These are phyloP conservation scores for Aspergillus cavernicola DNA, from an alignment of 495 filamentous ascomycete genomes.

Conservation along the genomic window DNA sequence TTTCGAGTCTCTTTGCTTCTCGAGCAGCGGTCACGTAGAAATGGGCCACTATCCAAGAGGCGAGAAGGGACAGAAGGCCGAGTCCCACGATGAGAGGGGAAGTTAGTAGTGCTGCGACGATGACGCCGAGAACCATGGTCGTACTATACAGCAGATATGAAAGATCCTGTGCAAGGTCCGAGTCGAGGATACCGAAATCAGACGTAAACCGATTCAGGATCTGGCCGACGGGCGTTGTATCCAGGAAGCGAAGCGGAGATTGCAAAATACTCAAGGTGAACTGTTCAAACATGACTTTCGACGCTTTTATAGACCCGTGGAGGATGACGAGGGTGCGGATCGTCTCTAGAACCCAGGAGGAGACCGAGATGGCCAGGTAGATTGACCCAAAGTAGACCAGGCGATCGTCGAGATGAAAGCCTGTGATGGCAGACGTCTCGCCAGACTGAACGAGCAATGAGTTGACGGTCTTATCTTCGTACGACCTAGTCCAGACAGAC, in stretches of 20 bases:
- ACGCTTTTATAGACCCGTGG: conserved; percentile 43
- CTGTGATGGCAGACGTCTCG: too few relatives aligned
- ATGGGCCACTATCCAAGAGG: conserved; percentile 38
- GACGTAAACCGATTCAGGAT: conserved; percentile 78
- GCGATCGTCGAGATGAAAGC: conserved; percentile 8
- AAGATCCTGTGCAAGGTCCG: conserved; percentile 56
- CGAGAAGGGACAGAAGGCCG: neutral
- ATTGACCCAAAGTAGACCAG: conserved; percentile 63
- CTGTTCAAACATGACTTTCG: conserved; percentile 59
- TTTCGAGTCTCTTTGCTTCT: conserved; percentile 73
- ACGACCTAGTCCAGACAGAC: conserved; percentile 57
- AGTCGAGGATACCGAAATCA: conserved; percentile 72
- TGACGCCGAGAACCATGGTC: conserved; percentile 28
- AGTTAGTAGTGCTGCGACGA: conserved; percentile 31
- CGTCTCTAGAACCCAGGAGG: conserved; percentile 53
- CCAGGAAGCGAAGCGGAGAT: conserved; percentile 71
- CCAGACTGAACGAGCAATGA: too few relatives aligned
- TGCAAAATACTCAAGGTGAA: conserved; percentile 63
- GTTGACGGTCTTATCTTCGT: neutral
- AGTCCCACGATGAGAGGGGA: conserved; percentile 31
- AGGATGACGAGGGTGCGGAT: conserved; percentile 57
- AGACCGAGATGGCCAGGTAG: conserved; percentile 60
- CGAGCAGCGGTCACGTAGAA: conserved; percentile 66
- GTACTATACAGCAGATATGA: conserved; percentile 50
- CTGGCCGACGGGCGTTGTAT: conserved; percentile 75